These are phyloP conservation scores for Cruciata laevipes DNA, from an alignment of 257 asterid genomes.

Conservation along the genomic window DNA sequence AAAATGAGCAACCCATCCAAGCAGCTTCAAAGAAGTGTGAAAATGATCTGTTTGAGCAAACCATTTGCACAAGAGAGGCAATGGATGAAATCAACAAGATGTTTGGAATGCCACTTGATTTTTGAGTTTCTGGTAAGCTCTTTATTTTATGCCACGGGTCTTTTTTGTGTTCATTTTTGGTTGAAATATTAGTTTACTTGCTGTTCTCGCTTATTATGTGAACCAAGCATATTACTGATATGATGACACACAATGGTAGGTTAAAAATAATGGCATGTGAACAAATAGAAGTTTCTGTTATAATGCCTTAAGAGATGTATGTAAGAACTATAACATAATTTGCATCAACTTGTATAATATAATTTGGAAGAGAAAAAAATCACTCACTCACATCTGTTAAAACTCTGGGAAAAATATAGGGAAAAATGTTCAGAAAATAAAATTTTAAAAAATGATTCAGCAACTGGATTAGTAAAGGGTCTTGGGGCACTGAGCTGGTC, in stretches of 20 bases:
- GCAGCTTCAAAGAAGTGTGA: conserved; percentile 30
- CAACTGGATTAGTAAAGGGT: conserved; percentile 1
- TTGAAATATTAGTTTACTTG: conserved; percentile 9
- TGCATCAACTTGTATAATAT: not conserved
- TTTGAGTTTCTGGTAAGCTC: conserved; percentile 45
- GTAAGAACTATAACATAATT: not conserved
- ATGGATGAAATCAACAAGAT: conserved; percentile 79
- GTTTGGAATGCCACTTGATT: conserved; percentile 84
- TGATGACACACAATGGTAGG: not conserved
- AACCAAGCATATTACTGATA: not conserved
- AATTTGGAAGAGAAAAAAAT: not conserved
- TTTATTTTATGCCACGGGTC: not conserved
- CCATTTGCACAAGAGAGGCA: conserved; percentile 84
- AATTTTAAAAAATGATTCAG: not conserved
- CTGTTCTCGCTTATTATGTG: conserved; percentile 1
- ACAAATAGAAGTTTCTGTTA: not conserved
- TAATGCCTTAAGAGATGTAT: not conserved
- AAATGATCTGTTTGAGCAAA: conserved; percentile 63
- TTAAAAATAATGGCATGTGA: not conserved
- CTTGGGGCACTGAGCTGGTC: conserved; percentile 57
- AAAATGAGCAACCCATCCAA: conserved; percentile 33
- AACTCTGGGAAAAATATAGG: not conserved
- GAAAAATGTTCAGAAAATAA: conserved; percentile 3
- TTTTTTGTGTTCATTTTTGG: not conserved
- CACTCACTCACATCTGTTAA: not conserved